Percentiles rank a stretch among this genome's conserved stretches.
These are phyloP conservation scores for Neobulgaria alba DNA, from an alignment of 2,329 filamentous ascomycete genomes.

Conservation along the genomic window DNA sequence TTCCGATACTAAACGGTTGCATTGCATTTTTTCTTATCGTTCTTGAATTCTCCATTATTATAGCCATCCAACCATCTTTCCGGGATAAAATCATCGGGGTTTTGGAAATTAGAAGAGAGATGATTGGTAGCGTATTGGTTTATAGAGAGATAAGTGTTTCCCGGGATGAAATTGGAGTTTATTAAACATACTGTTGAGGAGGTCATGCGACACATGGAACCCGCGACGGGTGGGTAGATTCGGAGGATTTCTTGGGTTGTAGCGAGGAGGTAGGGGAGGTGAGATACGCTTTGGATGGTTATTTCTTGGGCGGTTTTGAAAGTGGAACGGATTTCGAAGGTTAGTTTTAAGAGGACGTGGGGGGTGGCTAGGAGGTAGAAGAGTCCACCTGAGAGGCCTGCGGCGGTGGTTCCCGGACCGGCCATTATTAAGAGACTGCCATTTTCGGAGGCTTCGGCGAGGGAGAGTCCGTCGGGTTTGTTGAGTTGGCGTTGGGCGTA, in stretches of 20 bases:
- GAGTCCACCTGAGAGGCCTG: conserved; percentile 9
- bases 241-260: conserved; percentile 36
- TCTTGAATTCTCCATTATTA: conserved; percentile 28
- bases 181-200: conserved; percentile 10
- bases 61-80: conserved; percentile 20
- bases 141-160: conserved; percentile 11
- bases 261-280: conserved; percentile 33
- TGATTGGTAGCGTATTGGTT: conserved; percentile 26
- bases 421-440: conserved; percentile 9
- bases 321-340: conserved; percentile 32
- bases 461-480: conserved; percentile 8
- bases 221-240: conserved; percentile 29
- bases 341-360: conserved; percentile 25
- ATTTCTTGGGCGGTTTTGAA: conserved; percentile 34
- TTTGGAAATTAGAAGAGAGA: conserved; percentile 13
- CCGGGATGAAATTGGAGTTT: conserved; percentile 9
- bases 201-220: conserved; percentile 9
- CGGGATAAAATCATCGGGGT: conserved; percentile 15
- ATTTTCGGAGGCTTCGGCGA: background rate
- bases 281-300: conserved; percentile 23
- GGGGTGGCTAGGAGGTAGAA: conserved; percentile 28
- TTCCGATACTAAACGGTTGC: conserved; percentile 24
- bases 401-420: conserved; percentile 15
- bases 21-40: conserved; percentile 25
- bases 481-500: conserved; percentile 21